Base-by-base conservation (phyloP, 345 rosid species). In the Raphanus raphanistrum region DNA sequence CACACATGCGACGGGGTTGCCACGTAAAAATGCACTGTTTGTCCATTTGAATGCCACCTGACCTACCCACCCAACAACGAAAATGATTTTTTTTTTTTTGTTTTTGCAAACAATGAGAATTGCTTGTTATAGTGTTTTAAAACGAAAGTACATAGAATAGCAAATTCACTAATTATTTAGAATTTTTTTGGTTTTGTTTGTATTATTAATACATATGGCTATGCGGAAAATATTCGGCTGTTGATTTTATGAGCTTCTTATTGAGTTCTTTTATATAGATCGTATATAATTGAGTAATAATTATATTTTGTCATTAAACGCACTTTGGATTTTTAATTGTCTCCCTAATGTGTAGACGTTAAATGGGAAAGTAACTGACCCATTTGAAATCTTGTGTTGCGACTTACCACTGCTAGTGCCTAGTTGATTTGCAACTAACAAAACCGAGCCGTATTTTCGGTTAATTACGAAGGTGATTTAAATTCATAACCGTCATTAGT, bases 21-120 rank as follows among this genome's bases (percentile, higher is more conserved):
- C 82, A 79, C 77, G 70, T 79, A 50, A 54, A 63, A 52, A 2
- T 29, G 15, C 29, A 27, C 7, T 29, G 5, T 67, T 31, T 63
- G 65, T 73, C 78, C 45, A 29, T 31, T 65, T 68, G 60, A 79
- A 28, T 73, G 74, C 50, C 71, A 79, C 78, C 74, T 73, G 65
- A 73, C 82, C 81, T 25, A 72, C 68, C 28, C 68, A 72, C 50
- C 38, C 71, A 66, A 38, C 41, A 41, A 43, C 28, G 4, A 38
- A 38, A 1, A 21, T 36, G 67, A 15, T 16, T 16, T 63, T 7
- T 4, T 33, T 4, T 33, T 63, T 16, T 17, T 7, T 31, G 1
- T 32, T 32, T 32, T 67, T 67, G 59, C 71, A 67, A 6, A 57
- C n/a, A n/a, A n/a, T 67, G 13, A 11, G 2, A 66, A 43, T 43